Percentiles rank a stretch among this genome's conserved stretches.
phyloP scores from a whole-genome alignment of 768 basidiomycete genomes.

The Neoboletus subvelutipes region DNA sequence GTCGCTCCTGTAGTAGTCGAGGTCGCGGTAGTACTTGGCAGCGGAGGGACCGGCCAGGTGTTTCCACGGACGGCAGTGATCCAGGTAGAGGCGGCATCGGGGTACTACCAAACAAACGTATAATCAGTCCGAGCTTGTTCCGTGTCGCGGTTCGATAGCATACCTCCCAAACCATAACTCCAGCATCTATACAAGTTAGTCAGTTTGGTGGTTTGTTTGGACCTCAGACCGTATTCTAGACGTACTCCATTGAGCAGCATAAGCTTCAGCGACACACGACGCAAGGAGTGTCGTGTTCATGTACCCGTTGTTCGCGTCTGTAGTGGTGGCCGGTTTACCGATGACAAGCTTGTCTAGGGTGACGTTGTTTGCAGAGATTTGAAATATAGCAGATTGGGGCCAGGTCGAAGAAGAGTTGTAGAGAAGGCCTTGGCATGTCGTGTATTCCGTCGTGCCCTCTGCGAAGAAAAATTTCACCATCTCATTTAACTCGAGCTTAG shows the following conservation, averaged over 20 bases:
- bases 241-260: not conserved
- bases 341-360: slow-evolving; percentile 65
- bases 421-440: slow-evolving; percentile 39
- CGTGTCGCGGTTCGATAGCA: not conserved
- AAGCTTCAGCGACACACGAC: slow-evolving; percentile 56
- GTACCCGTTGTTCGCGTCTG: slow-evolving; percentile 53
- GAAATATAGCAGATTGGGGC: slow-evolving; percentile 43
- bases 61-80: slow-evolving; percentile 16
- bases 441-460: slow-evolving; percentile 40
- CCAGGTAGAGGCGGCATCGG: slow-evolving; percentile 37
- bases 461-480: not conserved
- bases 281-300: slow-evolving; percentile 57
- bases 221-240: not conserved
- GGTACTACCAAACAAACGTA: slow-evolving; percentile 24
- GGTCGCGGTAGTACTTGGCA: not conserved
- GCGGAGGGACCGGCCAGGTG: not conserved
- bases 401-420: slow-evolving; percentile 37
- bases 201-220: not conserved
- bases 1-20: not conserved
- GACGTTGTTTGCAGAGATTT: slow-evolving; percentile 55
- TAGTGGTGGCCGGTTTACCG: slow-evolving; percentile 59
- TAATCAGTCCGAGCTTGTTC: no score
- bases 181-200: slow-evolving; percentile 21
- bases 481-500: not conserved
- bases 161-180: slow-evolving; percentile 21